Base-by-base conservation (phyloP, 2,329 filamentous ascomycete genomes). In the Colletotrichum orchidophilum region DNA sequence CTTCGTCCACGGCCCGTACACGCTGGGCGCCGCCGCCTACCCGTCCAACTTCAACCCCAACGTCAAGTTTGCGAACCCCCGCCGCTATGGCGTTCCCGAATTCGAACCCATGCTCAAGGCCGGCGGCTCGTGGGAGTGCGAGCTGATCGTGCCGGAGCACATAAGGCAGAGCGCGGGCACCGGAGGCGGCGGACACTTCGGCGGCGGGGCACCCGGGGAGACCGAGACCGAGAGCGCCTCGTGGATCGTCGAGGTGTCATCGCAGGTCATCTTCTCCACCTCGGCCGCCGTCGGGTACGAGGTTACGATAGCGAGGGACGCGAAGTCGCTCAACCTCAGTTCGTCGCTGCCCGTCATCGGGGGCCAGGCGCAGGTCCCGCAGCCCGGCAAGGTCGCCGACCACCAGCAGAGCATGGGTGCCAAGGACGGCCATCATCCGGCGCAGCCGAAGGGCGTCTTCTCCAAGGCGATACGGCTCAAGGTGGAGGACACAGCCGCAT, bases 61-160 rank as follows among this genome's bases (percentile, higher is more conserved):
- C 81, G 85, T 87, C 74, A 95, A 94, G 79, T 91, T 93, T 75
- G 89, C 91, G 69, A 87, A 92, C 62, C 88, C 92, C 1, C 88
- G 91, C 63, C 86, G 87, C 63, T 91, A 95, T 83, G 94, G 94
- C 57, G 88, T 92, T 1, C 96, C 96, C 18, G 93, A 97, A 76
- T 99, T 96, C 78, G 96, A 99, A 82, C 96, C 96, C 57, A 96
- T 97, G 85, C 88, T 99, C 78, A 98, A 98, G 85, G 95, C 96
- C 9, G 96, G 95, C 33, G 95, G 94, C 7, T 91, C 88, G 55
- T 99, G 95, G 93, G 90, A 91, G 76, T 93, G 94, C 69, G 90
- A 91, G 77, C 87, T 99, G 74, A 86, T 90, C 5, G 91, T 99
- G 0, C 96, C 96, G 0, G 92, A 96, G 65, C 85, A 92, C 73